phyloP scores from a whole-genome alignment of 306 rosid genomes.

The Sechiopsis laciniata region DNA sequence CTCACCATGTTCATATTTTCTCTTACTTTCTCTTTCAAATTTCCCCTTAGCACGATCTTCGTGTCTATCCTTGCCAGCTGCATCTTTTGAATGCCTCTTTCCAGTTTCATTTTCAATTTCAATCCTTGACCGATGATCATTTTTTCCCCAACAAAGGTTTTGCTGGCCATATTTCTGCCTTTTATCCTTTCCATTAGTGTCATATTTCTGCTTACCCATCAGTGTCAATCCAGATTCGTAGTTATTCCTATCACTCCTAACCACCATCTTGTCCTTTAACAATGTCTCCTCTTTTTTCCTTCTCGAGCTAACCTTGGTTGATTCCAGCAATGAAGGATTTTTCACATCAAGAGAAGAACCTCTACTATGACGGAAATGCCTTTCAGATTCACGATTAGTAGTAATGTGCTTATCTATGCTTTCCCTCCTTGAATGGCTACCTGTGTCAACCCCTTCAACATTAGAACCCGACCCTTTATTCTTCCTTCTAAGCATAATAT shows the following conservation, averaged over 20 bases:
- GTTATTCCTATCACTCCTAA: slow-evolving; percentile 37
- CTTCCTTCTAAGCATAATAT: slow-evolving; percentile 69
- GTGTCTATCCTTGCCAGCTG: slow-evolving; percentile 39
- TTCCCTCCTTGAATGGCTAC: slow-evolving; percentile 27
- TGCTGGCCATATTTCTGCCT: slow-evolving; percentile 23
- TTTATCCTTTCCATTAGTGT: slow-evolving; percentile 20
- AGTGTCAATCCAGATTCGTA: slow-evolving; percentile 29
- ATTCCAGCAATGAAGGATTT: slow-evolving; percentile 33
- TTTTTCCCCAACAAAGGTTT: slow-evolving; percentile 26
- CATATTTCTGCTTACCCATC: slow-evolving; percentile 26
- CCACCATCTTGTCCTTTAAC: slow-evolving; percentile 33
- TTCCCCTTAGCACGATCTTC: slow-evolving; percentile 37
- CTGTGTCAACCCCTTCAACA: slow-evolving; percentile 31
- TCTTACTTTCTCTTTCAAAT: slow-evolving; percentile 50
- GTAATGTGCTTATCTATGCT: slow-evolving; percentile 33
- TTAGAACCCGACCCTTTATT: slow-evolving; percentile 44
- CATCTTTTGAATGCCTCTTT: slow-evolving; percentile 46
- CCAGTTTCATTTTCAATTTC: slow-evolving; percentile 39
- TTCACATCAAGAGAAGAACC: slow-evolving; percentile 33
- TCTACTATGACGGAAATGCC: slow-evolving; percentile 24
- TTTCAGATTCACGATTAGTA: slow-evolving; percentile 36
- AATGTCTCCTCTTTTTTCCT: slow-evolving; percentile 38
- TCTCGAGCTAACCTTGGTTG: slow-evolving; percentile 42
- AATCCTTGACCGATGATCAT: slow-evolving; percentile 22
- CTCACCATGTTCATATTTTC: slow-evolving; percentile 40